phyloP scores from a whole-genome alignment of 2,329 filamentous ascomycete genomes.

The Claviceps digitariae region DNA sequence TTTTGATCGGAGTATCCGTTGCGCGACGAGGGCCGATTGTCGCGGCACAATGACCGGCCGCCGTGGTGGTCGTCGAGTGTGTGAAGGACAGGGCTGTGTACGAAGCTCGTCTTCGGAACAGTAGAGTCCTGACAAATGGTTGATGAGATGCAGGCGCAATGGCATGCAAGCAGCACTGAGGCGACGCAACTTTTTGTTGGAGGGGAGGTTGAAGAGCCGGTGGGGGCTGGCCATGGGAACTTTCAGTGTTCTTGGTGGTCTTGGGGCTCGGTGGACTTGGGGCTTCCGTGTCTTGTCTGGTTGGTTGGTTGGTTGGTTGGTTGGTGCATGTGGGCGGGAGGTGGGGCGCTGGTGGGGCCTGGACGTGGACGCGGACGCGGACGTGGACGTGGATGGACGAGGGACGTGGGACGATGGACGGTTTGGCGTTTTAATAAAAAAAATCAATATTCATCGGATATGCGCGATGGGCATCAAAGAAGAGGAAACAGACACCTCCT shows the following conservation, averaged over 20 bases:
- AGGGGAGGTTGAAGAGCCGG: constrained; percentile 3
- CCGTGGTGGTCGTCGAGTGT: not conserved
- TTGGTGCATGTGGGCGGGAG: not conserved
- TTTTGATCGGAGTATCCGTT: constrained; percentile 1
- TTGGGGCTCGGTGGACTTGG: not conserved
- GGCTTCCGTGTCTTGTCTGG: not conserved
- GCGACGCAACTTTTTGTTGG: constrained; percentile 4
- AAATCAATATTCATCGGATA: not conserved
- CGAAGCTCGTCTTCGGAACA: not conserved
- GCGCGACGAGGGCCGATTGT: constrained; percentile 1
- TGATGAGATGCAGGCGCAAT: constrained; percentile 3
- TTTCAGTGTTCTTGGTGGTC: not conserved
- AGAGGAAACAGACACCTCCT: too few species aligned
- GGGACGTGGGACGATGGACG: too few species aligned
- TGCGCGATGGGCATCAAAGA: not conserved
- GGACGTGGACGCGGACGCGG: not conserved
- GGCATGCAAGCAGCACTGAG: not conserved
- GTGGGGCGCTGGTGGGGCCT: not conserved
- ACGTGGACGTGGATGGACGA: too few species aligned
- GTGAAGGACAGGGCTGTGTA: not conserved
- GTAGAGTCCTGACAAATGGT: not conserved
- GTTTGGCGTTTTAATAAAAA: not conserved
- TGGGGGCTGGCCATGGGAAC: constrained; percentile 1
- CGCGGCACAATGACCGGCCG: constrained; percentile 1
- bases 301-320: not conserved